Base-by-base conservation (phyloP, 179 eudicot species). In the Camellia oleifera region DNA sequence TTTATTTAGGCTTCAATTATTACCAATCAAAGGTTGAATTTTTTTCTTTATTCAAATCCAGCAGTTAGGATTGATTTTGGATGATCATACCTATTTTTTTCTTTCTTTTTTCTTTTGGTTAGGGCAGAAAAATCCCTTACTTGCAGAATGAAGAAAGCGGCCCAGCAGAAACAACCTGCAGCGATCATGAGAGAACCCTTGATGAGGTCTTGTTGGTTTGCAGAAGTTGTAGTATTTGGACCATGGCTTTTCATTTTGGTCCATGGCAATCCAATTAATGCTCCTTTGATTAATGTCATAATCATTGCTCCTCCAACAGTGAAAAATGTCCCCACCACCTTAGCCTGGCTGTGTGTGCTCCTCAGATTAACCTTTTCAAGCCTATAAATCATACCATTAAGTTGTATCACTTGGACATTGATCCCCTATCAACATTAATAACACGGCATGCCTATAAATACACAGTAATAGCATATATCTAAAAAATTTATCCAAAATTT, bases 261-360 rank as follows among this genome's bases (percentile, higher is more conserved):
- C 93, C 94, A 90, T 4, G 91, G 87, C 83, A 81, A 83, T 60
- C 57, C 84, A 65, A 79, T 78, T 0, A 13, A 74, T 53, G 79
- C 86, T 9, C 99, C 99, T 81, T 83, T 86, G 13, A 89, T 72
- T 0, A 92, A 75, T 45, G 96, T 92, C 98, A 96, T 92, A 2
- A 92, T 52, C 88, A 89, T 94, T 5, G 97, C 99, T 44, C 99
- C 99, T 14, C 89, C 93, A 20, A 95, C 86, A 0, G 98, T 95
- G 40, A 90, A 88, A 12, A 96, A 13, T 6, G 99, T 94, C 79
- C 98, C 99, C 3, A 81, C 66, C 13, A 96, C 76, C 88, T 96
- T 96, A 9, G 96, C 98, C 61, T 88, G 89, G 84, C 96, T 88
- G 3, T 74, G 85, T 10, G 85, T 12, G 44, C 61, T 85, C 80